Base-by-base conservation (phyloP, 2,329 filamentous ascomycete species). In the Pseudogymnoascus sp. region DNA sequence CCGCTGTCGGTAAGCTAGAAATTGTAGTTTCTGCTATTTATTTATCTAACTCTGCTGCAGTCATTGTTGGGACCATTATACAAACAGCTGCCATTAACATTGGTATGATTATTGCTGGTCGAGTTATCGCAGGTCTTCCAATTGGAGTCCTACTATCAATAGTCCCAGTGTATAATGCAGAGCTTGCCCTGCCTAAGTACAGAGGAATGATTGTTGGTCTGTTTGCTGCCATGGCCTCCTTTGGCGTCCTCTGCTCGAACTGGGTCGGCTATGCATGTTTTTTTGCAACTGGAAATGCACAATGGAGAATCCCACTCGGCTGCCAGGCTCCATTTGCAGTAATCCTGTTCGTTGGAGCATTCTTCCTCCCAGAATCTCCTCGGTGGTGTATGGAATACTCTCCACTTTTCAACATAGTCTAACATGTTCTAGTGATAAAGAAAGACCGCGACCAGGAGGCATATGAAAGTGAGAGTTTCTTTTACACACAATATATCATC, bases 251-350 rank as follows among this genome's bases (percentile, higher is more conserved):
- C 80, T 72, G 75, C 65, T 81, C 79, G 4, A 84, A 84, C 38
- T 39, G 38, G 82, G 77, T 83, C 3, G 81, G 81, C 2, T 84
- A 79, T 65, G 80, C 80, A 0, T 82, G 81, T 64, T 76, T 78
- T 17, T 83, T 78, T 61, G 80, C 81, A 0, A 75, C 81, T 0
- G 81, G 82, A 0, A 68, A 76, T 3, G 70, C 77, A 0, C 82
- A 84, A 68, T 84, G 81, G 82, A 77, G 81, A 9, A 71, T 84
- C 0, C 82, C 81, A 0, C 75, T 84, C 2, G 81, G 74, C 0
- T 76, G 84, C 27, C 81, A 84, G 68, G 78, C 83, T 9, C 81
- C 81, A 0, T 84, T 80, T 79, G 81, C 81, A 2, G 68, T 84
- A 4, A 73, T 84, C 44, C 72, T 84, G 72, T 81, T 83, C 65